Base-by-base conservation (phyloP, 305 asterid species). In the Lippia alba region DNA sequence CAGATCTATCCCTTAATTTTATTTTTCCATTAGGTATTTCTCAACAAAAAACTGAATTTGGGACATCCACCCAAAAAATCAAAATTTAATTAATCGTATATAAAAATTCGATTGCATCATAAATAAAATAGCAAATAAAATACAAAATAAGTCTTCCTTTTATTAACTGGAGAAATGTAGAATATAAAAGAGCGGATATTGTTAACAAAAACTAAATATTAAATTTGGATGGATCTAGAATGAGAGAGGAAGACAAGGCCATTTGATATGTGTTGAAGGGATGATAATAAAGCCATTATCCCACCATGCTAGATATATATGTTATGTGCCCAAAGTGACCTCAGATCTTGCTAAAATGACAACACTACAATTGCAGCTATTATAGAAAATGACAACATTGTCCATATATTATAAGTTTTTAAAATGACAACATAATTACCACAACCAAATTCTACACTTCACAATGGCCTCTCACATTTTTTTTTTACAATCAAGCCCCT, bases 351-450 rank as follows among this genome's bases (percentile, higher is more conserved):
- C 30, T 59, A 60, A 59, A 57, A 66, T 55, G 72, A 40, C 63
- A 59, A 33, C 41, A 50, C 12, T 65, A 16, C 3, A 60, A 50
- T 39, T 39, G 63, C 32, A 41, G 61, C 40, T 17, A 53, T 45
- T 50, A 19, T 44, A 4, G 66, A 50, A 67, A 48, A 62, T 62
- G 79, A 69, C 79, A 63, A 56, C 56, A 56, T 15, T 56, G 67
- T 64, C 79, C 53, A 55, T 60, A 67, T 74, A 67, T 74, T 70
- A 53, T 11, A 11, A 53, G 4, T 61, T 66, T 24, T 16, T 18
- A 45, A 60, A 33, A 68, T 62, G 74, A 62, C 75, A 49, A 69
- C 79, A 75, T 64, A 17, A 56, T 75, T 66, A 50, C 68, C 55
- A 16, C 71, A 62, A 20, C 79, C 62, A 32, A 51, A 30, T 50